phyloP scores from a whole-genome alignment of 805 yeast genomes.

The Millerago galiae region DNA sequence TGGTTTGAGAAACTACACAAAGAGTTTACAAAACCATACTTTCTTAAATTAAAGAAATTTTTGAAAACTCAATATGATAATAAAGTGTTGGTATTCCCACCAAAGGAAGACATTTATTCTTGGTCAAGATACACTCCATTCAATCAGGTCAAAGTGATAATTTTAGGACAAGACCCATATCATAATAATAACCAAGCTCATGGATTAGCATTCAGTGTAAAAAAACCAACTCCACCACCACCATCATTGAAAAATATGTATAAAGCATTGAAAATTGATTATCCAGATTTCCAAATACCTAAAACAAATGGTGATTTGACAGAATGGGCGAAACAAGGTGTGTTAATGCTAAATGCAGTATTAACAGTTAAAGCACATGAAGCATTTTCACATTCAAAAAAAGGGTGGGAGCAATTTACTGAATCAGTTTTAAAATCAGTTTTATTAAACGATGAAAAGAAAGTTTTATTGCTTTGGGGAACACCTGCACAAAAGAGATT shows the following conservation, averaged over 20 bases:
- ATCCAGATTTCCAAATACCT: constrained; percentile 57
- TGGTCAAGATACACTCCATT: constrained; percentile 89
- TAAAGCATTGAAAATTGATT: constrained; percentile 68
- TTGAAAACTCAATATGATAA: constrained; percentile 39
- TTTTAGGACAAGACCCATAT: constrained; percentile 95
- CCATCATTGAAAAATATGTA: constrained; percentile 84
- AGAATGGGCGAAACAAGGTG: constrained; percentile 85
- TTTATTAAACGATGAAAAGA: constrained; percentile 29
- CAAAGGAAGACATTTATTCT: constrained; percentile 68
- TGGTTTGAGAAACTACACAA: constrained; percentile 70
- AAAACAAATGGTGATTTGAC: constrained; percentile 54
- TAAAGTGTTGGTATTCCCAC: constrained; percentile 70
- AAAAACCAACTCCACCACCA: constrained; percentile 80
- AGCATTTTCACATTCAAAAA: constrained; percentile 85
- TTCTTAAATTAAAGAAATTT: constrained; percentile 63
- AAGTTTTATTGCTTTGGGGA: constrained; percentile 31
- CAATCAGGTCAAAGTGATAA: constrained; percentile 62
- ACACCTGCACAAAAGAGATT: constrained; percentile 37
- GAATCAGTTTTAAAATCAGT: constrained; percentile 62
- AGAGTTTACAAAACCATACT: constrained; percentile 83
- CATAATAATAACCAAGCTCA: constrained; percentile 93
- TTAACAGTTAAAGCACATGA: constrained; percentile 89
- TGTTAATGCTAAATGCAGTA: constrained; percentile 78
- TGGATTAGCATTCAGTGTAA: constrained; percentile 90
- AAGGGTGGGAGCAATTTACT: constrained; percentile 93